Evolutionary conservation across 1,284 basidiomycete genomes (phyloP), one percentile per base, ranked within the genome.

Genomic region (Grifola frondosa): DNA sequence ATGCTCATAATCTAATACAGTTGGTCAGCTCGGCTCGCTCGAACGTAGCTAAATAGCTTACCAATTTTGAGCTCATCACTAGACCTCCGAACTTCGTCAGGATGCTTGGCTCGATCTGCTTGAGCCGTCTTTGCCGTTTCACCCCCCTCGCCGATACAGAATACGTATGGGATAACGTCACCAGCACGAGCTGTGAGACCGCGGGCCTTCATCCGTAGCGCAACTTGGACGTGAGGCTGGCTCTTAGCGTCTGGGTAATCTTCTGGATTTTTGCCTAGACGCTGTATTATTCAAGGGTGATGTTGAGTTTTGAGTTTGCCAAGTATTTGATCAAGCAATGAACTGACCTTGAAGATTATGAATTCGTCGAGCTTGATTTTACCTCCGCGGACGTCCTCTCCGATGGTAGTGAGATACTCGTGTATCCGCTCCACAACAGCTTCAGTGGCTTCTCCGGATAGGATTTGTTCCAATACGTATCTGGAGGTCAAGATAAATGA

Each of bases 191-290:
- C 88, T 15, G 80, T 81, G 5, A 80, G 81, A 23, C 94, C 93
- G 53, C 83, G 87, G 2, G 82, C 77, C 67, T 95, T 96, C 84
- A 97, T 85, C 22, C 91, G 80, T 45, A 97, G 70, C 0, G 96
- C 96, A 11, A 99, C 97, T 58, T 97, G 94, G 1, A 99, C 97
- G 60, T 99, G 97, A 1, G 96, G 96, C 58, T 96, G 94, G 30
- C 78, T 83, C 68, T 97, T 97, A 19, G 83, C 89, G 61, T 98
- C 95, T 0, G 95, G 94, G 60, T 98, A 99, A 60, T 96, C 95
- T 60, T 95, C 88, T 0, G 93, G 94, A 53, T 92, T 90, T 73
- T 96, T 97, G 20, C 94, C 91, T 36, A 97, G 72, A 48, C 94
- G 87, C 90, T 94, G 56, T 10, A 21, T 2, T 7, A 16, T n/a